These are phyloP conservation scores for Colletotrichum lindemuthianum DNA, from an alignment of 2,329 filamentous ascomycete species.

Conservation along the genomic window DNA sequence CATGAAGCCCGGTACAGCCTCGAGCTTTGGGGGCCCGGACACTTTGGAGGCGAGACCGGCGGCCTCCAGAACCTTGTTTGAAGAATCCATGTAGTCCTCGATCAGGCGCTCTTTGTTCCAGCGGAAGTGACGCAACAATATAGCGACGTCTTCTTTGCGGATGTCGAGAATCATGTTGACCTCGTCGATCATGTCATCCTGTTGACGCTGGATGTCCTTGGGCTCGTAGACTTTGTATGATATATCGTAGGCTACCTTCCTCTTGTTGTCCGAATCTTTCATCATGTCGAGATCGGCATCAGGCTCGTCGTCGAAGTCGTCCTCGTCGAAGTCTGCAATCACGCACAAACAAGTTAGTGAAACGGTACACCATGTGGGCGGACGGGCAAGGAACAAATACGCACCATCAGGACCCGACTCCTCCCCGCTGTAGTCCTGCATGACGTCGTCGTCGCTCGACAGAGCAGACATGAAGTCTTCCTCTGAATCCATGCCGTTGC, in stretches of 20 bases:
- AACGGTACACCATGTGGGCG: conserved; percentile 33
- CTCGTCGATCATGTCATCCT: conserved; percentile 86
- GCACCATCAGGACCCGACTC: conserved; percentile 65
- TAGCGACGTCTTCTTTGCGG: conserved; percentile 88
- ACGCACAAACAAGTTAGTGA: conserved; percentile 13
- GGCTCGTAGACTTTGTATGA: conserved; percentile 86
- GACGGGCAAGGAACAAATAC: conserved; percentile 36
- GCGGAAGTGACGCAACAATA: conserved; percentile 85
- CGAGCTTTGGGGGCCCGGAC: conserved; percentile 72
- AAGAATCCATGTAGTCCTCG: conserved; percentile 94
- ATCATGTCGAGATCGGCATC: conserved; percentile 64
- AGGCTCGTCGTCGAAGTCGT: conserved; percentile 67
- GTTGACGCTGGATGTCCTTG: conserved; percentile 82
- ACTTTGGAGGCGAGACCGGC: conserved; percentile 80
- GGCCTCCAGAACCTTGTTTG: conserved; percentile 81
- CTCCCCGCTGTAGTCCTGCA: conserved; percentile 82
- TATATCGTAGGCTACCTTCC: conserved; percentile 82
- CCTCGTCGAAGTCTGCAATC: conserved; percentile 63
- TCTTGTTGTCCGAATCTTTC: conserved; percentile 75
- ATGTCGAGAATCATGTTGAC: conserved; percentile 92
- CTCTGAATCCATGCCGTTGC: conserved; percentile 87
- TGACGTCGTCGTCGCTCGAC: conserved; percentile 80
- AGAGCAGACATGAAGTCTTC: conserved; percentile 90
- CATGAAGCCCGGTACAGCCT: conserved; percentile 78
- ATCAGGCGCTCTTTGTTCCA: conserved; percentile 98